phyloP scores from a whole-genome alignment of 2,329 filamentous ascomycete genomes.

The Talaromyces amestolkiae region DNA sequence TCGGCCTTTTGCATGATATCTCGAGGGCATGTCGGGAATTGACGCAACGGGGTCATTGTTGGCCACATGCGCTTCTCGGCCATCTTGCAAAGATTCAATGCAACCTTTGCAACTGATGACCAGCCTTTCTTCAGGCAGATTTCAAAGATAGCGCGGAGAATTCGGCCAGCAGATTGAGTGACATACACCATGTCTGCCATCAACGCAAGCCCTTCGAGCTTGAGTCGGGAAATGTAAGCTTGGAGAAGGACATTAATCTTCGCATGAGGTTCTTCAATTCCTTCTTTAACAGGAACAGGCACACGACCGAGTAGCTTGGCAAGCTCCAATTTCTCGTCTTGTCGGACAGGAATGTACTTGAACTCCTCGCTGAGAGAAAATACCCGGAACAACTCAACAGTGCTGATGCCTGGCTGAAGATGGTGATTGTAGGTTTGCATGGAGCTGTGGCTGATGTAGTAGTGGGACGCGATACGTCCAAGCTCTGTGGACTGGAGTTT shows the following conservation, averaged over 20 bases:
- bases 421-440: slow-evolving; percentile 98
- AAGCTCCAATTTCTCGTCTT: slow-evolving; percentile 95
- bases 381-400: slow-evolving; percentile 93
- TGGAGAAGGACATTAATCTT: slow-evolving; percentile 98
- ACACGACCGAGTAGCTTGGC: slow-evolving; percentile 87
- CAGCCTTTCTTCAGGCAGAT: slow-evolving; percentile 97
- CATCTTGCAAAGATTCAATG: slow-evolving; percentile 96
- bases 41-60: slow-evolving; percentile 91
- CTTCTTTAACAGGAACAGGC: slow-evolving; percentile 95
- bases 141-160: slow-evolving; percentile 91
- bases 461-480: slow-evolving; percentile 92
- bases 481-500: slow-evolving; percentile 88
- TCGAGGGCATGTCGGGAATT: slow-evolving; percentile 77
- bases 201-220: slow-evolving; percentile 86
- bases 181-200: slow-evolving; percentile 99
- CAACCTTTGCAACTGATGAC: slow-evolving; percentile 87
- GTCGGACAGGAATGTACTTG: slow-evolving; percentile 96
- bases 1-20: slow-evolving; percentile 92
- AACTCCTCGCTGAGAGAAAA: slow-evolving; percentile 97
- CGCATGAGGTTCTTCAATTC: slow-evolving; percentile 91
- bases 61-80: slow-evolving; percentile 99
- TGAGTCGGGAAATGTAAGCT: slow-evolving; percentile 92
- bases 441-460: slow-evolving; percentile 94
- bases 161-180: slow-evolving; percentile 94
- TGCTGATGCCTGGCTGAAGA: slow-evolving; percentile 86